Base-by-base conservation (phyloP, 2,329 filamentous ascomycete species). In the Myriosclerotinia scirpicola region DNA sequence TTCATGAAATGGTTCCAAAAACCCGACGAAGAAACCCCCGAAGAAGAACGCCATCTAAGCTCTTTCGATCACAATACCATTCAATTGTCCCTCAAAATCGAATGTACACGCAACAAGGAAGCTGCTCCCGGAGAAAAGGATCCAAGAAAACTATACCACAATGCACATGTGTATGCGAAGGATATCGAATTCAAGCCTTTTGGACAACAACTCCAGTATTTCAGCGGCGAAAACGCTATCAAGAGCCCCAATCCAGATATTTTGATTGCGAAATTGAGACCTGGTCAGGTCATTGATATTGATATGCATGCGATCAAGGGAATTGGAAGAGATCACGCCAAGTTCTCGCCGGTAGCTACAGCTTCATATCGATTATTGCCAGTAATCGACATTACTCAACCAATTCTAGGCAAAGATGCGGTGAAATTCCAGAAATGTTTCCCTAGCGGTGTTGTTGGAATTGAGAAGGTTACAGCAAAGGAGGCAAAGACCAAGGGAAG, bases 261-360 rank as follows among this genome's bases (percentile, higher is more conserved):
- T 69, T 82, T 99, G 66, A 88, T 99, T 76, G 93, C 93, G 68
- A 99, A 99, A 82, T 81, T 99, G 79, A 88, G 95, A 38, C 95
- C 96, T 0, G 91, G 90, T 5, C 96, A 99, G 82, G 86, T 87
- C 73, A 91, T 99, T 74, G 85, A 91, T 75, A 82, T 97, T 69
- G 88, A 91, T 72, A 90, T 96, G 85, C 93, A 98, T 82, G 95
- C 94, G 81, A 88, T 96, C 80, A 96, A 97, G 81, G 95, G 96
- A 68, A 88, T 96, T 72, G 95, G 95, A 58, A 87, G 90, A 70
- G 95, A 99, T 79, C 95, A 99, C 78, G 90, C 95, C 73, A 99
- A 99, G 80, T 99, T 95, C 82, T 97, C 92, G 0, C 95, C 95
- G 56, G 95, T 98, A 46, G 93, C 94, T 3, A 97, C 95, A 1